Evolutionary conservation across 2,329 filamentous ascomycete species (phyloP), one percentile per base, ranked within the genome.

Genomic region (Pyrenochaeta sp.): DNA sequence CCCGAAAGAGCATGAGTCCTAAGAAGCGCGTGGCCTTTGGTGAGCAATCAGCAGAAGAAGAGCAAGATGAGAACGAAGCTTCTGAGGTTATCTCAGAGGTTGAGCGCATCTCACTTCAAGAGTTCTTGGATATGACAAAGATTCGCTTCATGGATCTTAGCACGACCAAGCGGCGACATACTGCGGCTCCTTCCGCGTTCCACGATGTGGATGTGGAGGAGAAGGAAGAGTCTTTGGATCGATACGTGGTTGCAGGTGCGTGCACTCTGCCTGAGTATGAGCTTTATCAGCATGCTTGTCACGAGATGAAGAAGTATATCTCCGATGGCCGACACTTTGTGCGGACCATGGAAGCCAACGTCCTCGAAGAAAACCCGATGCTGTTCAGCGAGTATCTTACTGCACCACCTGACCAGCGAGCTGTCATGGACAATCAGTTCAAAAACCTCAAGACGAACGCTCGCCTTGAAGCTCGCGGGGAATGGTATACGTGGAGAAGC

Each of bases 101-200:
- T 14, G 81, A 86, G 18, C 80, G 79, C 15, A 91, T 96, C 40
- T 88, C 92, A 31, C 78, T 99, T 3, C 90, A 96, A 58, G 89
- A 96, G 39, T 99, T 99, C 72, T 76, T 99, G 30, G 90, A 95
- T 51, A 86, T 96, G 84, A 96, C 93, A 2, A 95, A 90, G 46
- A 96, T 99, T 61, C 89, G 92, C 40, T 99, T 99, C 74, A 96
- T 99, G 89, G 94, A 99, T 67, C 79, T 99, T 35, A 96, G 88
- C n/a, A 96, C 93, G 0, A 96, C 92, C 1, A 97, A 97, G 69
- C 81, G 93, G 55, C 83, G 94, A 41, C 88, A 95, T 60, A 97
- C 93, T 0, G 85, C 87, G 31, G 68, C 67, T 19, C 69, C 69
- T 23, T 49, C 67, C 24, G 58, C 61, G 1, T 71, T 72, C 41